Percentiles rank a stretch among this genome's conserved stretches.
Conservation (phyloP, 495 filamentous ascomycete species). For the Tetracladium setigerum region DNA sequence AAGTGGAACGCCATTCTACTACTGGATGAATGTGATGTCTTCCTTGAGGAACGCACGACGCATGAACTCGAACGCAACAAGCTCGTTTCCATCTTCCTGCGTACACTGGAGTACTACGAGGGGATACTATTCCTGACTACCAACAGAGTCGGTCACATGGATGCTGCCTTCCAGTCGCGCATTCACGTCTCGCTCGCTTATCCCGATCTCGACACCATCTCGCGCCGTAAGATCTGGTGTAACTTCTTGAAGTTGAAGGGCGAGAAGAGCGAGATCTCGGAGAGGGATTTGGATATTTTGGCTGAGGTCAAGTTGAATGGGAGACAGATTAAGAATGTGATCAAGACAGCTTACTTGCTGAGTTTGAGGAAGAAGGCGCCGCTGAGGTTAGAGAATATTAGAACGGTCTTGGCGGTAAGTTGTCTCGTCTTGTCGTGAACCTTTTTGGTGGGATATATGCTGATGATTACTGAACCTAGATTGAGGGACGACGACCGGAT, state of each 20-base stretch:
- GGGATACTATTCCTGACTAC: conserved; percentile 18
- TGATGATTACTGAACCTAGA: no score
- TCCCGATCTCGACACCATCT: neutral
- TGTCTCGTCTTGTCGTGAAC: no score
- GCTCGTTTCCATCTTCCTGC: conserved; percentile 20
- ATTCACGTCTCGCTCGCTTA: conserved; percentile 18
- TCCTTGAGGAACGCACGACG: conserved; percentile 23
- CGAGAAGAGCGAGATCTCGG: neutral
- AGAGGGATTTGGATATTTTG: conserved; percentile 7
- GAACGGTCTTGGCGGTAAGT: no score
- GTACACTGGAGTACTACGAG: conserved; percentile 19
- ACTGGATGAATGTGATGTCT: conserved; percentile 34
- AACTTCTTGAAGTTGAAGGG: conserved; percentile 10
- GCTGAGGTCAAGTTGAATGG: conserved; percentile 17
- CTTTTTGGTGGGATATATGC: no score
- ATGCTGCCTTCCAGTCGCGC: conserved; percentile 14
- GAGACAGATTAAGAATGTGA: conserved; percentile 20
- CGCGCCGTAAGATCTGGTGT: conserved; percentile 8
- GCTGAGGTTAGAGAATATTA: conserved; percentile 3
- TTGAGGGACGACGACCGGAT: no score
- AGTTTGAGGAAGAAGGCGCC: conserved; percentile 7
- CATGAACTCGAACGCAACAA: conserved; percentile 17
- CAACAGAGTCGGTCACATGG: conserved; percentile 17
- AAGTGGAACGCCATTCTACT: conserved; percentile 38
- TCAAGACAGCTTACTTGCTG: conserved; percentile 18